phyloP scores from a whole-genome alignment of 345 rosid genomes.

The Citrus sinensis region DVS_A1.0 CM039161.1:4253001-4253500 shows the following conservation, averaged over 20 bases:
- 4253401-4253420: neutral
- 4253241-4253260: neutral
- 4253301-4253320: neutral
- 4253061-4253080: neutral
- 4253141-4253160: neutral
- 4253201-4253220: too few relatives aligned
- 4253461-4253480: constrained; percentile 85
- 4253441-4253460: constrained; percentile 31
- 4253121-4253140: neutral
- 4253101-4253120: neutral
- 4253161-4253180: neutral
- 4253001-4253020: neutral
- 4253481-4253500: constrained; percentile 71
- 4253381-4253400: neutral
- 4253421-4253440: neutral
- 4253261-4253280: neutral
- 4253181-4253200: neutral
- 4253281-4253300: neutral
- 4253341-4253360: neutral
- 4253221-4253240: neutral
- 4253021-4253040: neutral
- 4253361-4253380: neutral
- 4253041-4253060: neutral
- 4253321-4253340: neutral
- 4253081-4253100: neutral